A percentile compares a stretch with the other conserved stretches of the same genome.
Conservation (phyloP, 495 filamentous ascomycete species). For the Cryomyces minteri region DNA sequence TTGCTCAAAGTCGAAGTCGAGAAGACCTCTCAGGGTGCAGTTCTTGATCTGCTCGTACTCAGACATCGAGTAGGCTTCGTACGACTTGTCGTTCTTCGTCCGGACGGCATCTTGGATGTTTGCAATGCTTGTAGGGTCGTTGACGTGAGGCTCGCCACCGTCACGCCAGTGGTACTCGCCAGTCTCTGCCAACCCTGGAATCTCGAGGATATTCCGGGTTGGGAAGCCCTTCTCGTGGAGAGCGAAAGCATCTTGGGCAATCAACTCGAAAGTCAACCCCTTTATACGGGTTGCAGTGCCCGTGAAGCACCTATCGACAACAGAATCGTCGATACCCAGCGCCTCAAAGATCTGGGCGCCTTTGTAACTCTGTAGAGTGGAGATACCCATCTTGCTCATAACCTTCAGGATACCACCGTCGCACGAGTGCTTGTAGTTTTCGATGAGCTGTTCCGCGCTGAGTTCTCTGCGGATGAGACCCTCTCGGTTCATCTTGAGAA, state of each 20-base stretch:
- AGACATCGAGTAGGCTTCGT: constrained; percentile 87
- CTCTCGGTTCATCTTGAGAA: constrained; percentile 96
- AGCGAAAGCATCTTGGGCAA: constrained; percentile 91
- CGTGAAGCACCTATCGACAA: constrained; percentile 92
- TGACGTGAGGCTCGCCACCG: constrained; percentile 94
- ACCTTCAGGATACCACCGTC: constrained; percentile 98
- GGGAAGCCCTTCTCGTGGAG: constrained; percentile 95
- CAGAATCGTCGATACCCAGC: constrained; percentile 86
- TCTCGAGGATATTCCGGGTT: constrained; percentile 54
- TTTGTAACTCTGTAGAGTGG: constrained; percentile 95
- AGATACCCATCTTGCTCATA: constrained; percentile 99
- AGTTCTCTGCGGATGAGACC: constrained; percentile 83
- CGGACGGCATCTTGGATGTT: constrained; percentile 97
- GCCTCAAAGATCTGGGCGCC: constrained; percentile 99
- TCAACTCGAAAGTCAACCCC: constrained; percentile 88
- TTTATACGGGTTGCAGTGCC: constrained; percentile 93
- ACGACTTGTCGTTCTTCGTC: constrained; percentile 98
- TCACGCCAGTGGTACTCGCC: constrained; percentile 99
- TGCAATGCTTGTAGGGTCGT: constrained; percentile 87
- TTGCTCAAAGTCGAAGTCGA: constrained; percentile 96
- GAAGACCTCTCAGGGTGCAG: constrained; percentile 88
- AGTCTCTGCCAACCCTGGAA: constrained; percentile 79
- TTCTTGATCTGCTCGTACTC: constrained; percentile 97
- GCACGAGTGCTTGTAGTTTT: constrained; percentile 96
- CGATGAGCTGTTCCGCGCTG: constrained; percentile 65